phyloP scores from a whole-genome alignment of 2,329 filamentous ascomycete genomes.

The Cercospora citrullina region DNA sequence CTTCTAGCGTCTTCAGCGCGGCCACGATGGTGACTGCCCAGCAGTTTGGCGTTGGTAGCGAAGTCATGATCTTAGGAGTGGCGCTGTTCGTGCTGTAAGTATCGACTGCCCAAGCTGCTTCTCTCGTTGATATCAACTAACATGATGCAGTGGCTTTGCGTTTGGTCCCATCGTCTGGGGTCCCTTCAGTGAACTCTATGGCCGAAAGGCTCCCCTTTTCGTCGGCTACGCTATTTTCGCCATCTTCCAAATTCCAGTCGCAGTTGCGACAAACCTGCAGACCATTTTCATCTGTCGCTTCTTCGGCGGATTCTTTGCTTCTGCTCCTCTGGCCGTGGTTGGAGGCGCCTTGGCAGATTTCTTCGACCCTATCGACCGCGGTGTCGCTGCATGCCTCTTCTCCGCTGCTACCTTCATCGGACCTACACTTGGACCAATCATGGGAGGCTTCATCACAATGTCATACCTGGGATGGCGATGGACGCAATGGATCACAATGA shows the following conservation, averaged over 20 bases:
- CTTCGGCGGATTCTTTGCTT: constrained; percentile 56
- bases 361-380: constrained; percentile 31
- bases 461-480: constrained; percentile 35
- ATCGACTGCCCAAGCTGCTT: neutral
- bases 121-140: neutral
- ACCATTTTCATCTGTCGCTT: constrained; percentile 59
- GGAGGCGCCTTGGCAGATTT: constrained; percentile 38
- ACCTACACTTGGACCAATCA: constrained; percentile 29
- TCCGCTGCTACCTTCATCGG: constrained; percentile 33
- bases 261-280: constrained; percentile 54
- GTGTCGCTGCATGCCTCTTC: constrained; percentile 32
- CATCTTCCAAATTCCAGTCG: constrained; percentile 58
- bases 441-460: constrained; percentile 34
- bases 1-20: constrained; percentile 44
- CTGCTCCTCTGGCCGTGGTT: constrained; percentile 51
- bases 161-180: constrained; percentile 27
- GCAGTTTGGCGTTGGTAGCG: constrained; percentile 29
- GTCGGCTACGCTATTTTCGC: constrained; percentile 44
- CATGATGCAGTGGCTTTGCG: constrained; percentile 20
- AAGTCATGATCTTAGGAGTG: constrained; percentile 32
- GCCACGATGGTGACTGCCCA: constrained; percentile 24
- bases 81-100: constrained; percentile 30
- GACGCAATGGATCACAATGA: constrained; percentile 32
- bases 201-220: constrained; percentile 47
- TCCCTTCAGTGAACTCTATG: constrained; percentile 55